These are phyloP conservation scores for Excoecaria cochinchinensis DNA, from an alignment of 345 rosid genomes.

Conservation along the genomic window DNA sequence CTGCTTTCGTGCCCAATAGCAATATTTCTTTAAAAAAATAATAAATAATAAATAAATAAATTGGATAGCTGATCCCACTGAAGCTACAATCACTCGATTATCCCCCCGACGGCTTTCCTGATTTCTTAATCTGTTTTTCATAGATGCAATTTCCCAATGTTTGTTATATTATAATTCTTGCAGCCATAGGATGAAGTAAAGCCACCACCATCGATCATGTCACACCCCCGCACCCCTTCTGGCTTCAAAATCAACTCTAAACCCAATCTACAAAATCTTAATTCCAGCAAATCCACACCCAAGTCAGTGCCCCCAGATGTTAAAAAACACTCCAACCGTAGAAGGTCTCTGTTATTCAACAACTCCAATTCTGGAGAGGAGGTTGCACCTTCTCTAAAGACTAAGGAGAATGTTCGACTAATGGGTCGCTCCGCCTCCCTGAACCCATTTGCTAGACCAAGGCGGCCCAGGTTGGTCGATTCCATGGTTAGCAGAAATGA, in stretches of 20 bases:
- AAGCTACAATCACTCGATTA: no score
- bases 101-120: no score
- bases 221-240: constrained; percentile 34
- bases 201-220: constrained; percentile 1
- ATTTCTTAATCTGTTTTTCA: no score
- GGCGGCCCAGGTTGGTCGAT: constrained; percentile 30
- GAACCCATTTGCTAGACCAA: constrained; percentile 49
- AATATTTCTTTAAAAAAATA: no score
- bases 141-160: no score
- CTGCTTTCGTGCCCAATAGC: no score
- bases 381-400: constrained; percentile 37
- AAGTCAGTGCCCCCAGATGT: constrained; percentile 42
- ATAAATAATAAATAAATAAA: no score
- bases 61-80: no score
- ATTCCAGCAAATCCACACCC: constrained; percentile 29
- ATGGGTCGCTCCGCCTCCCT: constrained; percentile 36
- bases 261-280: constrained; percentile 22
- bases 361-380: constrained; percentile 51
- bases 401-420: constrained; percentile 24
- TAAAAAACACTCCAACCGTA: constrained; percentile 33
- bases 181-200: no score
- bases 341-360: constrained; percentile 41
- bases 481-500: constrained; percentile 27
- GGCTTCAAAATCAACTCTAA: constrained; percentile 44
- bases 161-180: no score